Evolutionary conservation across 1,284 basidiomycete genomes (phyloP), one percentile per base, ranked within the genome.

Genomic region (Tremellales sp.): DNA sequence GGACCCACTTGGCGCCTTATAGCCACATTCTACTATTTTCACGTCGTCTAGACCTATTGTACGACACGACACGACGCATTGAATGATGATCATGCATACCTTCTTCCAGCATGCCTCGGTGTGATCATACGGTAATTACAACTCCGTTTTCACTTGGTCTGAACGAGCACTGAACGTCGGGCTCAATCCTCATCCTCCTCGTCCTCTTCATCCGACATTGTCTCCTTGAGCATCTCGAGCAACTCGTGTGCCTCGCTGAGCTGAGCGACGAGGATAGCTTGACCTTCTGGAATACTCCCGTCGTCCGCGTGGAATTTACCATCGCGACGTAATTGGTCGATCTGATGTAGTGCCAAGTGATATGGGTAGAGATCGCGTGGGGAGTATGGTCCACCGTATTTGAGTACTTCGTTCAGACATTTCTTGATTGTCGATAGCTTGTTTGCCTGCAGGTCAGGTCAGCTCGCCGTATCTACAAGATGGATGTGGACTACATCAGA

Each of bases 321-420:
- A 61, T 97, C 92, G 69, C 86, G 87, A 44, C 93, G 82, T 78
- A 97, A 79, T 1, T 84, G 85, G 71, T 97, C 94, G 61, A 98
- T 94, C 76, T 97, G 93, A 74, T 93, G 88, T 47, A 97, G 78
- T 3, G 92, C 93, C 13, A 97, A 80, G 76, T 96, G 92, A 76
- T 97, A 97, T 22, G 94, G 94, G 75, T 98, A 98, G 36, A 99
- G 78, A 72, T 99, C 94, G 37, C 92, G 84, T n/a, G 91, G 84
- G 56, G 83, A 89, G 72, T 94, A 97, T 0, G 92, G 88, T 13
- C 94, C 94, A 13, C 94, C 94, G 65, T 94, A 94, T 73, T 97
- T 97, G 55, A 88, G 80, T 1, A 99, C 93, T 75, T 99, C 96
- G 67, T 94, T 97, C 52, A 98, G 79, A 64, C 93, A 97, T 70